Base-by-base conservation (phyloP, 345 rosid genomes). In the Brassica cretica region DNA sequence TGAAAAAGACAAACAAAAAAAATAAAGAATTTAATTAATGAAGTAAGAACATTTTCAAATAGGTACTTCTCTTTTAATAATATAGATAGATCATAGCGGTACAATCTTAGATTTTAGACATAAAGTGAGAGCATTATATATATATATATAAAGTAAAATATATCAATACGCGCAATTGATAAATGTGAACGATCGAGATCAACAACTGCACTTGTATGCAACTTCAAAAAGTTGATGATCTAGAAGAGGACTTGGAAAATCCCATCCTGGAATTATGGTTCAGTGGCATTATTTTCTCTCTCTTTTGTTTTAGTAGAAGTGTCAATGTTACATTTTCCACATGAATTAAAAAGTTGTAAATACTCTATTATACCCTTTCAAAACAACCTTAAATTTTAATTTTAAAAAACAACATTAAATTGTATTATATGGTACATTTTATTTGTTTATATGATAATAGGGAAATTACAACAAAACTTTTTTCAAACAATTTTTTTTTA, bases 221-320 rank as follows among this genome's bases (percentile, higher is more conserved):
- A 51, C 56, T 51, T 51, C 56, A 51, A 51, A 51, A 51, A 51
- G 56, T 51, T 51, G 56, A 51, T n/a, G 56, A 51, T 51, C 56
- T 51, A 51, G 56, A 51, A 51, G 56, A 51, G 56, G 16, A 51
- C 30, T 15, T 75, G 30, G 7, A 62, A 37, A 75, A 58, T 3
- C 44, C 7, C 29, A 56, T 19, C 24, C 5, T 32, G 14, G 9
- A 32, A 12, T 64, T 8, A 64, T 14, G 44, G 33, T 32, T 32
- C 46, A 32, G 2, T 14, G 16, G 4, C 55, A 49, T 49, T 49
- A 14, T 49, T 33, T 49, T 49, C 4, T 49, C 15, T 46, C 16
- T 46, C 55, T 49, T 53, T 53, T 6, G 59, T 53, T 53, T 53
- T 53, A 56, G 14, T 59, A 21, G 14, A 24, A 59, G 30, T 21